Percentiles rank a stretch among this genome's conserved stretches.
phyloP scores from a whole-genome alignment of 306 rosid species.

The Urtica urens region DNA sequence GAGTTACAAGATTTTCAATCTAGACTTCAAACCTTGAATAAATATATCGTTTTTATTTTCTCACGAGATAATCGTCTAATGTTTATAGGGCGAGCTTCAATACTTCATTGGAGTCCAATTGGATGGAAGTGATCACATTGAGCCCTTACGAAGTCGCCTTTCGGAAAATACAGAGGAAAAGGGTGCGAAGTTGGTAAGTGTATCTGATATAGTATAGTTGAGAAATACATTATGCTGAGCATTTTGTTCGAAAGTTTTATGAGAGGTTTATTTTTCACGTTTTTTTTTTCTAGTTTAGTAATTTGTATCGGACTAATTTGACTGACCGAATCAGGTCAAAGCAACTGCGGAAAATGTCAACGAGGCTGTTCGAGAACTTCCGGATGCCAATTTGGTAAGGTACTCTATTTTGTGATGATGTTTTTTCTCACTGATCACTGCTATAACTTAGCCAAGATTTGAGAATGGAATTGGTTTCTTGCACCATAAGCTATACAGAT shows the following conservation, averaged over 20 bases:
- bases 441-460: too few relatives aligned
- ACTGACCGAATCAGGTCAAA: constrained; percentile 51
- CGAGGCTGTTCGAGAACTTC: constrained; percentile 94
- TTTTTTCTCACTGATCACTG: too few relatives aligned
- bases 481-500: too few relatives aligned
- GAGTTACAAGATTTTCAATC: too few relatives aligned
- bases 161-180: constrained; percentile 52
- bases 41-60: too few relatives aligned
- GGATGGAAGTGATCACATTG: constrained; percentile 85
- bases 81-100: constrained; percentile 85
- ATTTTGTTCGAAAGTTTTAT: neutral
- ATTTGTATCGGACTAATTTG: constrained; percentile 7
- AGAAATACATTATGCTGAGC: too few relatives aligned
- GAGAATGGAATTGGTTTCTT: too few relatives aligned
- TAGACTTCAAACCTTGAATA: too few relatives aligned
- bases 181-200: constrained; percentile 57
- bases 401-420: constrained; percentile 41
- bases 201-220: too few relatives aligned
- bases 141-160: constrained; percentile 50
- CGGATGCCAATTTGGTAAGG: constrained; percentile 98
- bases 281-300: neutral
- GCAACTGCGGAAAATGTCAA: constrained; percentile 78
- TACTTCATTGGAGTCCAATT: constrained; percentile 92
- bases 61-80: too few relatives aligned
- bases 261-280: neutral